Evolutionary conservation across 768 basidiomycete species (phyloP).

Genomic region (Boletus sp.): DNA sequence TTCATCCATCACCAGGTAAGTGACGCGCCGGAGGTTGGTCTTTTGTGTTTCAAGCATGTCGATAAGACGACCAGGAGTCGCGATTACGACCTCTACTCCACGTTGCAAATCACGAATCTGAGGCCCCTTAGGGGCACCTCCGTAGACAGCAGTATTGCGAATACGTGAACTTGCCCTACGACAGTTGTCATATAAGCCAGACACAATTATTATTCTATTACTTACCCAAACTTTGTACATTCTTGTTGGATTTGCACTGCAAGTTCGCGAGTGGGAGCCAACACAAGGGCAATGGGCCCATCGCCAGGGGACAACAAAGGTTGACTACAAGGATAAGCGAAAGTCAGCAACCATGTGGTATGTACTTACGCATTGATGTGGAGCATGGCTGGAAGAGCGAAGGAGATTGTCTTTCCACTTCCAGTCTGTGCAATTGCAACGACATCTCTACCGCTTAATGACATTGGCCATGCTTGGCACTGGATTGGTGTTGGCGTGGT

Average conservation of each 20-base stretch:
- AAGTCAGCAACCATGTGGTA: background rate
- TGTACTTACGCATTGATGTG: conserved; percentile 94
- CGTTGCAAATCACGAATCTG: conserved; percentile 98
- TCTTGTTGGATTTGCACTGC: conserved; percentile 99
- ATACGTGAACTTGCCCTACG: conserved; percentile 84
- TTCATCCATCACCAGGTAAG: conserved; percentile 98
- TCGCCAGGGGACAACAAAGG: conserved; percentile 90
- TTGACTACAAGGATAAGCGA: conserved; percentile 52
- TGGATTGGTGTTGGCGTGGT: conserved; percentile 90
- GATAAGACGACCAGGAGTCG: conserved; percentile 99
- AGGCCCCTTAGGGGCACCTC: conserved; percentile 97
- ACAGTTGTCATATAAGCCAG: conserved; percentile 2
- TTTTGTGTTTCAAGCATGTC: conserved; percentile 98
- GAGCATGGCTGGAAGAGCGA: conserved; percentile 98
- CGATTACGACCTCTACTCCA: conserved; percentile 96
- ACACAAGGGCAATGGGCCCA: conserved; percentile 93
- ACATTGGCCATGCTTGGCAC: conserved; percentile 99
- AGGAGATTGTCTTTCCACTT: conserved; percentile 97
- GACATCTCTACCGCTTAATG: conserved; percentile 87
- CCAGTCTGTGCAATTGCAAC: conserved; percentile 98
- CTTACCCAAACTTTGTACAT: conserved; percentile 95
- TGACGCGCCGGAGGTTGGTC: conserved; percentile 93
- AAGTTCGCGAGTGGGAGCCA: conserved; percentile 96
- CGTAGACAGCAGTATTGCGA: conserved; percentile 98
- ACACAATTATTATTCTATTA: background rate